Percentiles rank a stretch among this genome's conserved stretches.
Conservation (phyloP, 345 rosid species). For the Cochlearia excelsa region DNA sequence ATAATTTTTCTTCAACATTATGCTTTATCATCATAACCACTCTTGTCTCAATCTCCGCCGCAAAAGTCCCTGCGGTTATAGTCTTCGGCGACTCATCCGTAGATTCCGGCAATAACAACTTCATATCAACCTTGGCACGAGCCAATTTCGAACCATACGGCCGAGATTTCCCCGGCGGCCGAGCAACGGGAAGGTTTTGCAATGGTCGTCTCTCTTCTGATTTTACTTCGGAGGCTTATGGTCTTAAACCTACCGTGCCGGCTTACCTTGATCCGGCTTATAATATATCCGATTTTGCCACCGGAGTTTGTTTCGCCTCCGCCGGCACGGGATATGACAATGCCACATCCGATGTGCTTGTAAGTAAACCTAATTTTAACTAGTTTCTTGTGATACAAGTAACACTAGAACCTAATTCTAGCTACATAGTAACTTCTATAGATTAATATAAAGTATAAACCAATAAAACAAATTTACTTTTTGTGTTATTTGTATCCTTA, state of each 20-base stretch:
- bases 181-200: slow-evolving; percentile 57
- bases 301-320: slow-evolving; percentile 66
- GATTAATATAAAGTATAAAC: too few relatives aligned
- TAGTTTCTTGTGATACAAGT: slow-evolving; percentile 25
- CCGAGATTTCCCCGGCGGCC: slow-evolving; percentile 50
- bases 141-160: slow-evolving; percentile 63
- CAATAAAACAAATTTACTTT: too few relatives aligned
- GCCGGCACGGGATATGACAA: slow-evolving; percentile 63
- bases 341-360: slow-evolving; percentile 53
- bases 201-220: slow-evolving; percentile 59
- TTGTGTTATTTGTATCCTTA: too few relatives aligned
- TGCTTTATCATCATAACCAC: slow-evolving; percentile 23
- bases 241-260: slow-evolving; percentile 51
- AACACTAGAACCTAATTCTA: neutral
- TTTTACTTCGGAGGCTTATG: slow-evolving; percentile 52
- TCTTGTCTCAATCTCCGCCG: slow-evolving; percentile 28
- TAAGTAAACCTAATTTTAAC: slow-evolving; percentile 25
- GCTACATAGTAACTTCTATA: too few relatives aligned
- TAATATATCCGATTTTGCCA: slow-evolving; percentile 51
- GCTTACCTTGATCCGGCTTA: slow-evolving; percentile 59
- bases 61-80: slow-evolving; percentile 51
- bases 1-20: slow-evolving; percentile 10
- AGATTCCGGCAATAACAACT: slow-evolving; percentile 63
- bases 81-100: slow-evolving; percentile 70
- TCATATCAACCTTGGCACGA: slow-evolving; percentile 47